Evolutionary conservation across 805 yeast species (phyloP).

Genomic region (Starmerella bacillaris): DNA sequence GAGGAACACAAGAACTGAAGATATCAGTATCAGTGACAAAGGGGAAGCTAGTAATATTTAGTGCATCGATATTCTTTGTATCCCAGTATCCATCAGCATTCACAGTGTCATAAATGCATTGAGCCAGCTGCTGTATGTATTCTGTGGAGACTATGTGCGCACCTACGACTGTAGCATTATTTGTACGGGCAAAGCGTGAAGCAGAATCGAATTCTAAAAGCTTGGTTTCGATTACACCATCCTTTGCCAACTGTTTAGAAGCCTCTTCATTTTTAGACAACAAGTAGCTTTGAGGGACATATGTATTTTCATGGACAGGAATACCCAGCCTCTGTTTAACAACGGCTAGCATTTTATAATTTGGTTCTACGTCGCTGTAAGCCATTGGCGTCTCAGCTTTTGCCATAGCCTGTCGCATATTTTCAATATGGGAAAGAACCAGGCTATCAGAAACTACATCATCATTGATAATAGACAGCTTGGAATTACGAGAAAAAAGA

Average conservation of each 20-base stretch:
- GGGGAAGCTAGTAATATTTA: too few species aligned
- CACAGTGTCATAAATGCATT: conserved; percentile 1
- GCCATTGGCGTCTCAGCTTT: conserved; percentile 4
- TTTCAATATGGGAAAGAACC: conserved; percentile 3
- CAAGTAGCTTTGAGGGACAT: conserved; percentile 3
- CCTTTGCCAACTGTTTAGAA: conserved; percentile 6
- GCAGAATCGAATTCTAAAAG: background rate
- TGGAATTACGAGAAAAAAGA: conserved; percentile 4
- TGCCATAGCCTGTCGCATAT: conserved; percentile 3
- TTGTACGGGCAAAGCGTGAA: background rate
- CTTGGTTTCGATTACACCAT: background rate
- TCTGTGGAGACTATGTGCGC: conserved; percentile 5
- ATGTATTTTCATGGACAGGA: conserved; percentile 1
- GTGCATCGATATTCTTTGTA: too few species aligned
- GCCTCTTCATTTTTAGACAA: background rate
- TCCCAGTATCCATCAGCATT: conserved; percentile 3
- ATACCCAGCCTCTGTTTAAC: conserved; percentile 5
- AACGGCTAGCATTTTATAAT: conserved; percentile 4
- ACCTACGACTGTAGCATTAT: conserved; percentile 1
- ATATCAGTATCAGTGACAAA: too few species aligned
- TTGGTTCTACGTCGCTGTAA: conserved; percentile 6
- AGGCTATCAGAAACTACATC: conserved; percentile 7
- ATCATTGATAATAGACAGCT: conserved; percentile 6
- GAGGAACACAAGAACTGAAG: too few species aligned
- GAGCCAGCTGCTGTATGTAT: conserved; percentile 3